Base-by-base conservation (phyloP, 305 asterid species). In the Andrographis paniculata region DNA sequence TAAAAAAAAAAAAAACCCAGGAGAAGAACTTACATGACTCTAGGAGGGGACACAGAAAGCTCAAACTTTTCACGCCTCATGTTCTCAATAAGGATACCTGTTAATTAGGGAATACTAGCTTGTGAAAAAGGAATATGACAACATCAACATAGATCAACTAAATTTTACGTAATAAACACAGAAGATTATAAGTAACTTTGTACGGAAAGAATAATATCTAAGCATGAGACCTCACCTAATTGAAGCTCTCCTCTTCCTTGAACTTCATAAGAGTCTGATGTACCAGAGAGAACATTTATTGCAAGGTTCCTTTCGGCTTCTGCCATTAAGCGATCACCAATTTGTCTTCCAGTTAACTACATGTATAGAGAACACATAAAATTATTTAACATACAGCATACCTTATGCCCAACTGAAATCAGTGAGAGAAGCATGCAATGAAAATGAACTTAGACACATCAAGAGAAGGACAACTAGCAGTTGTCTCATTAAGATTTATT, bases 161-260 rank as follows among this genome's bases (percentile, higher is more conserved):
- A n/a, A n/a, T n/a, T n/a, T n/a, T n/a, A n/a, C n/a, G n/a, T n/a
- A 19, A 27, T 27, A 19, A 18, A 48, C 42, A 17, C 23, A 28
- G 43, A 53, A 10, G 14, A 42, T 44, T 37, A 55, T 16, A 54
- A 14, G 23, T 47, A 46, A 23, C 14, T n/a, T 24, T n/a, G 43
- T 50, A 50, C 41, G 56, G 4, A 36, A 17, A 23, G 45, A 36
- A 48, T n/a, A 49, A 38, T 35, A 36, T 48, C 57, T 35, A 48
- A 45, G 20, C 9, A 40, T 40, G 39, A 60, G 49, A 60, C 40
- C 80, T 62, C 62, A 87, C 99, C 99, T 70, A 92, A 72, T 56
- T 92, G 99, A 76, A 92, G 96, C 75, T 92, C 99, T 69, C 99
- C 99, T 73, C 99, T 75, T 60, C 99, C 99, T 66, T 87, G 99